A percentile compares a stretch with the other conserved stretches of the same genome.
Conservation (phyloP, 1,284 basidiomycete genomes). For the Fomitopsis schrenkii region DNA sequence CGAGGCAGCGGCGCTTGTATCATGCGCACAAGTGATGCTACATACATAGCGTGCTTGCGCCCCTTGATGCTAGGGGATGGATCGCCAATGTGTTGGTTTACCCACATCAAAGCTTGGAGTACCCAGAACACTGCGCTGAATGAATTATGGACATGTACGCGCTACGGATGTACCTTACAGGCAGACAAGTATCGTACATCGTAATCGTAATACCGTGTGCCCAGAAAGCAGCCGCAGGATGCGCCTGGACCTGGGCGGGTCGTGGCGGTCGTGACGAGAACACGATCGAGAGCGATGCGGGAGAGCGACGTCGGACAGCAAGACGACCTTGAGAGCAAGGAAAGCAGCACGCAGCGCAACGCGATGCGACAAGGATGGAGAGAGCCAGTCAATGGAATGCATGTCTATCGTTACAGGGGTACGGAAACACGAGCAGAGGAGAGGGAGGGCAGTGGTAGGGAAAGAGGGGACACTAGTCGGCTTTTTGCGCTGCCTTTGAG, state of each 20-base stretch:
- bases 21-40: background rate
- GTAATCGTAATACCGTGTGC: conserved; percentile 5
- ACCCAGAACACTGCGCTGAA: background rate
- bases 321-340: background rate
- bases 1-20: background rate
- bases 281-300: background rate
- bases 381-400: conserved; percentile 6
- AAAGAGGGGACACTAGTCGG: conserved; percentile 22
- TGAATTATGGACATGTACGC: background rate
- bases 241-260: background rate
- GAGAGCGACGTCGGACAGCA: conserved; percentile 1
- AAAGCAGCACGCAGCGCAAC: conserved; percentile 1
- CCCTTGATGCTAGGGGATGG: background rate
- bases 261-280: conserved; percentile 4
- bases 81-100: background rate
- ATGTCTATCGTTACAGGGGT: conserved; percentile 2
- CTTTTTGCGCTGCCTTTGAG: conserved; percentile 5
- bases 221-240: background rate
- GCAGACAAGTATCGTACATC: conserved; percentile 4
- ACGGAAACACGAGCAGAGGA: conserved; percentile 9
- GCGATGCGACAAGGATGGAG: conserved; percentile 1
- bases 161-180: background rate
- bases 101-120: background rate
- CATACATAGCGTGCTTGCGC: background rate
- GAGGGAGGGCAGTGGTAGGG: conserved; percentile 18